phyloP scores from a whole-genome alignment of 2,329 filamentous ascomycete species.

The Fusarium sp. region DNA sequence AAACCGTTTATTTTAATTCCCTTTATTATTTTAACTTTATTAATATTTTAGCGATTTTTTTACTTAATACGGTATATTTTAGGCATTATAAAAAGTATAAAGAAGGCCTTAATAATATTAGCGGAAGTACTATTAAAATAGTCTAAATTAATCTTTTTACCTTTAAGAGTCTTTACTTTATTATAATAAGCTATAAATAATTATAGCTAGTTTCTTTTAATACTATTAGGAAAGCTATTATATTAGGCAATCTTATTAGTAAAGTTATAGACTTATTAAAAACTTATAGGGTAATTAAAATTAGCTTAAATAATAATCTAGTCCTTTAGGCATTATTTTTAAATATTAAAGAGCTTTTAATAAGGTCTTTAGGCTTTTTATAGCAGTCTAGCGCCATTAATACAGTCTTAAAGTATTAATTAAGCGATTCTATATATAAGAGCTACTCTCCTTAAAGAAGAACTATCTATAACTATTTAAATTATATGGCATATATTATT shows the following conservation, averaged over 20 bases:
- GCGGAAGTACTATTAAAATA: accelerated
- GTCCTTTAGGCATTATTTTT: neutral
- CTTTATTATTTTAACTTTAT: too few relatives aligned
- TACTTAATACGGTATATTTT: neutral
- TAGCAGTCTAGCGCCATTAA: neutral
- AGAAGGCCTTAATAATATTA: neutral
- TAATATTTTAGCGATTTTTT: too few relatives aligned
- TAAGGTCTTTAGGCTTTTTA: neutral
- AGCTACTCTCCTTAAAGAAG: too few relatives aligned
- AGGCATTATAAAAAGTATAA: neutral
- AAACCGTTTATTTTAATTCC: neutral
- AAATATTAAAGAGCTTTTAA: neutral
- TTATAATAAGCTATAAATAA: too few relatives aligned
- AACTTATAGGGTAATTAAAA: neutral
- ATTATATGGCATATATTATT: too few relatives aligned
- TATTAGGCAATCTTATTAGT: too few relatives aligned
- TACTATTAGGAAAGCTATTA: too few relatives aligned
- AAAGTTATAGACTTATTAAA: neutral
- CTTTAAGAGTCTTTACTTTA: neutral
- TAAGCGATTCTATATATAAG: too few relatives aligned
- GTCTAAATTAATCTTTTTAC: neutral
- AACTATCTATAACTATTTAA: too few relatives aligned
- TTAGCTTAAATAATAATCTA: neutral
- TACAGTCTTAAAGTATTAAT: neutral
- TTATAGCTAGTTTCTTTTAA: neutral